These are phyloP conservation scores for Ephemerocybe angulata DNA, from an alignment of 768 basidiomycete species.

Conservation along the genomic window DNA sequence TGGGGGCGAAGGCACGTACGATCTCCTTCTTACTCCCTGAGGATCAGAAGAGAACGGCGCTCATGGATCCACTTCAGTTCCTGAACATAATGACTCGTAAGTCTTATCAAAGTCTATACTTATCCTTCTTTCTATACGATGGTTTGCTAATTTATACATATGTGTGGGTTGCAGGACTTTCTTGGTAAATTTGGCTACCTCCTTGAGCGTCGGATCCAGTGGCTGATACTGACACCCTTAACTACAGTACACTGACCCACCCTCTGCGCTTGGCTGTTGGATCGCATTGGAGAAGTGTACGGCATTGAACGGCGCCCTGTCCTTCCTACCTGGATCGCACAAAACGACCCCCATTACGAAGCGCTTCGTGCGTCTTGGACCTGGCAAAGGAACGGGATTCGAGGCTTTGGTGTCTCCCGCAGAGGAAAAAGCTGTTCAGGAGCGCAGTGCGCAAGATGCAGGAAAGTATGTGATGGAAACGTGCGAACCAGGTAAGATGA, in stretches of 20 bases:
- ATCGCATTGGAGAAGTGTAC: conserved; percentile 92
- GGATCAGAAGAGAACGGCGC: background rate
- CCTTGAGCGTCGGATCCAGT: background rate
- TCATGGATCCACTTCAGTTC: conserved; percentile 45
- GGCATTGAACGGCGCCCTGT: conserved; percentile 74
- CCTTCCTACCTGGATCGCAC: conserved; percentile 91
- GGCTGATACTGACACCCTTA: background rate
- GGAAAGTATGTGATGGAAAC: conserved; percentile 62
- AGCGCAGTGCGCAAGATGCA: conserved; percentile 17
- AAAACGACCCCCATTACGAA: conserved; percentile 67
- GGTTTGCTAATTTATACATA: too few species aligned
- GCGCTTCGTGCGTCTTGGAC: conserved; percentile 77
- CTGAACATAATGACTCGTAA: conserved; percentile 91
- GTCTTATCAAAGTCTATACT: conserved; percentile 31
- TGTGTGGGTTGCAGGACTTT: too few species aligned
- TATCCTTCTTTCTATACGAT: too few species aligned
- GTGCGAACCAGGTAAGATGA: conserved; percentile 63
- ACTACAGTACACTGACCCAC: conserved; percentile 83
- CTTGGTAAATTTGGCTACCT: conserved; percentile 43
- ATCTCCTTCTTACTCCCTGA: background rate
- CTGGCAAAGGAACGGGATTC: conserved; percentile 78
- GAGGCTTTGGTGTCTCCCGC: conserved; percentile 50
- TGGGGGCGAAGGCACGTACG: conserved; percentile 76
- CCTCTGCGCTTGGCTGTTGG: conserved; percentile 94
- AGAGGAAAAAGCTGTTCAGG: conserved; percentile 27